Evolutionary conservation across 2,329 filamentous ascomycete species (phyloP), one percentile per base, ranked within the genome.

Genomic region (Parastagonospora nodorum): DNA sequence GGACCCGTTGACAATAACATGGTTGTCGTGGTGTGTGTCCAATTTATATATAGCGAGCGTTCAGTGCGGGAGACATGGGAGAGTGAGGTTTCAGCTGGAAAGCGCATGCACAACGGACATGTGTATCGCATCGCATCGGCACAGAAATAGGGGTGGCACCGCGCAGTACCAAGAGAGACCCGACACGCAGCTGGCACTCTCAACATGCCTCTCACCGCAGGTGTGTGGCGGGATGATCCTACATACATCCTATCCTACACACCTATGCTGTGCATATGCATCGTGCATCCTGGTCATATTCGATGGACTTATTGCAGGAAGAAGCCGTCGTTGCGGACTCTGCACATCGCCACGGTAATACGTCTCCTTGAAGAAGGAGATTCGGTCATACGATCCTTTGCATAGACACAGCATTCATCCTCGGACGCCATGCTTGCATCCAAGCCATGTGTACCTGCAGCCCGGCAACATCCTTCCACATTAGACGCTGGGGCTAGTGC

Each of bases 1-100:
- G 36, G 32, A 40, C 44, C 42, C 42, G 33, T 38, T 45, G 33
- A 15, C 9, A 16, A 31, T 35, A 38, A 24, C 40, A 10, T 5
- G 38, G 24, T 29, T 16, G 28, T 30, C 29, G 29, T 51, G 32
- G 49, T 58, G 47, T 58, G 55, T 29, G 42, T 49, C 45, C 50
- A 60, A 59, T 64, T 50, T 62, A 59, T 51, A 50, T 51, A 51
- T 33, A 45, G 35, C 35, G 19, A 24, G 19, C n/a, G 6, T 15
- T 8, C n/a, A 9, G 7, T 37, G 7, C 19, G 35, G 14, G 35
- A 31, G 28, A 42, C 39, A 29, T 42, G 39, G 39, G n/a, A 42
- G 39, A 42, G 2, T 11, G 19, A 9, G 47, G 58, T 51, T 52
- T 57, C 57, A 53, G 39, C 27, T 35, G 32, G 24, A 28, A 36